Evolutionary conservation across 2,329 filamentous ascomycete species (phyloP).

Genomic region (Escovopsis sp.): DNA sequence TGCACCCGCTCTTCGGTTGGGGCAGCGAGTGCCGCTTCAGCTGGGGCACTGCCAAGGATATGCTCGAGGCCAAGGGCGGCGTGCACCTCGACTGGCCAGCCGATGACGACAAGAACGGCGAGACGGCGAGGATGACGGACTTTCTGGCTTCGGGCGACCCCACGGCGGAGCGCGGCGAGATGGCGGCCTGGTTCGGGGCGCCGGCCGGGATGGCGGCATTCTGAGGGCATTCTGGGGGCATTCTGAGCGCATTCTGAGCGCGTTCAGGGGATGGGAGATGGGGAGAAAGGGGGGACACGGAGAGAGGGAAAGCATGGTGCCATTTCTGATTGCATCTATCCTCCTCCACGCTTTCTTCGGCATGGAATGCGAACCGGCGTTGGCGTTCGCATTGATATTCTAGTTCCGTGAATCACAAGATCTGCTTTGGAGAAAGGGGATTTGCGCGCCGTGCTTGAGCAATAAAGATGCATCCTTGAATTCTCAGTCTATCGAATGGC

Average conservation of each 20-base stretch:
- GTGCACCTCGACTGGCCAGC: conserved; percentile 73
- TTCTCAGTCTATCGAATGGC: conserved; percentile 1
- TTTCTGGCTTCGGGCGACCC: conserved; percentile 42
- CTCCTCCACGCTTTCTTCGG: too few relatives aligned
- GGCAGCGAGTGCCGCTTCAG: conserved; percentile 85
- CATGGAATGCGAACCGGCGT: too few relatives aligned
- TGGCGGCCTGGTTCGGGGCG: conserved; percentile 71
- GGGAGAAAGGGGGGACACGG: too few relatives aligned
- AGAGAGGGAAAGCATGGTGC: too few relatives aligned
- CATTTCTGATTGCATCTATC: too few relatives aligned
- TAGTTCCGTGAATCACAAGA: too few relatives aligned
- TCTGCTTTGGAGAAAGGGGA: too few relatives aligned
- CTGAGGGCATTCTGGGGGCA: conserved; percentile 26
- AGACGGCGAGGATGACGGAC: conserved; percentile 56
- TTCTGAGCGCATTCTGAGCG: too few relatives aligned
- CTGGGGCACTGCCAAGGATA: conserved; percentile 88
- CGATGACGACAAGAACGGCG: conserved; percentile 48
- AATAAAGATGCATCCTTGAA: neutral
- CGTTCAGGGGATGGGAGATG: too few relatives aligned
- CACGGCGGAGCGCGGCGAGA: conserved; percentile 41
- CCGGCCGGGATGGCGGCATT: conserved; percentile 56
- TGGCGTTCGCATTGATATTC: too few relatives aligned
- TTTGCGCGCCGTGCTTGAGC: conserved; percentile 1
- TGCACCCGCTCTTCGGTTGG: conserved; percentile 94
- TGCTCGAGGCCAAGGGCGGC: conserved; percentile 63